Conservation (phyloP, 305 asterid genomes). For the Rubia tinctorum region DNA sequence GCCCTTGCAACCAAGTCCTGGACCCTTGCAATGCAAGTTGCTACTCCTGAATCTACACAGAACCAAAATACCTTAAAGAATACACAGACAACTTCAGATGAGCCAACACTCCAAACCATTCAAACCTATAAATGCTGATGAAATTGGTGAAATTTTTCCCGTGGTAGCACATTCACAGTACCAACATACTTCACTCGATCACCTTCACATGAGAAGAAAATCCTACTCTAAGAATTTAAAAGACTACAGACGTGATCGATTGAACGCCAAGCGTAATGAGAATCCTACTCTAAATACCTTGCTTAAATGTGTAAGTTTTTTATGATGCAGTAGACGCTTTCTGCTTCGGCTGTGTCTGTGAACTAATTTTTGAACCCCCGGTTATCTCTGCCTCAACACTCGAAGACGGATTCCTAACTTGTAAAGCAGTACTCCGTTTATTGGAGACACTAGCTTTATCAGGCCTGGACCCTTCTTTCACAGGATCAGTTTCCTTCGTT, state of each 20-base stretch:
- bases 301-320: constrained; percentile 59
- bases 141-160: constrained; percentile 35
- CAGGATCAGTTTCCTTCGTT: constrained; percentile 57
- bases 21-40: constrained; percentile 51
- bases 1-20: constrained; percentile 66
- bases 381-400: constrained; percentile 88
- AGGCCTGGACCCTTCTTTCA: constrained; percentile 61
- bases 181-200: constrained; percentile 86
- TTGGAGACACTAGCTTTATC: constrained; percentile 69
- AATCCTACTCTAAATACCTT: constrained; percentile 38
- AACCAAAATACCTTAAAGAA: neutral
- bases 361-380: constrained; percentile 67
- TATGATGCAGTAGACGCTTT: constrained; percentile 89
- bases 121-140: neutral
- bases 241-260: neutral
- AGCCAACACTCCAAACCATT: neutral
- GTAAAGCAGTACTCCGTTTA: constrained; percentile 50
- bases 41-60: neutral
- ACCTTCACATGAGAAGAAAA: constrained; percentile 19
- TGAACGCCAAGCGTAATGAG: neutral
- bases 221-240: neutral
- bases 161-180: constrained; percentile 46
- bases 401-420: constrained; percentile 74
- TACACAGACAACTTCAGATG: constrained; percentile 1
- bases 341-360: constrained; percentile 83